Conservation (phyloP, 345 rosid genomes). For the Eucalyptus sp. region DNA sequence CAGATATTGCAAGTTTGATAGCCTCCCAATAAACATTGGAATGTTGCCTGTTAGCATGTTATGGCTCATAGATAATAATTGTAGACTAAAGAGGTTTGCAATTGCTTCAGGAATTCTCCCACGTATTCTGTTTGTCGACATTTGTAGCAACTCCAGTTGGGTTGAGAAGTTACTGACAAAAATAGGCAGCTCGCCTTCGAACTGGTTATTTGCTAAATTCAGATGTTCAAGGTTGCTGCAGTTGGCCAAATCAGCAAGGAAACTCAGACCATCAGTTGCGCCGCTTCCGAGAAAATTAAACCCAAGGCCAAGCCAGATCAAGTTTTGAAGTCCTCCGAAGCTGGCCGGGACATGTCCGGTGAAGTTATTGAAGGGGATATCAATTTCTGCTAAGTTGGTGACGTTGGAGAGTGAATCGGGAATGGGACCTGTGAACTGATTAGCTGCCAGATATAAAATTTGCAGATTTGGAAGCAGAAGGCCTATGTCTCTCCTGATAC, state of each 20-base stretch:
- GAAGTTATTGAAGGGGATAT: background rate
- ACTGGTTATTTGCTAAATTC: background rate
- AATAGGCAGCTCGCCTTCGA: background rate
- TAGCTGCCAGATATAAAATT: background rate
- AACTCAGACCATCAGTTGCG: background rate
- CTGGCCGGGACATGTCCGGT: no score
- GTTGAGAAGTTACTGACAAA: background rate
- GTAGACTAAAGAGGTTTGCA: background rate
- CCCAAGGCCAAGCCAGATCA: background rate
- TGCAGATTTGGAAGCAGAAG: background rate
- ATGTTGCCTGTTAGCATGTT: background rate
- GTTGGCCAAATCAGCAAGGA: background rate
- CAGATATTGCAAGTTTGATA: background rate
- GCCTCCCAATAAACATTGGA: background rate
- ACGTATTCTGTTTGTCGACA: background rate
- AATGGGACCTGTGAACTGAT: background rate
- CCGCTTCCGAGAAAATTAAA: background rate
- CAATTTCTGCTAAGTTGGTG: background rate
- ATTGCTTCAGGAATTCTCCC: background rate
- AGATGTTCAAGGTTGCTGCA: background rate
- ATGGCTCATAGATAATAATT: background rate
- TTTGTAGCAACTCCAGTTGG: background rate
- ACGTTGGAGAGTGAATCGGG: conserved; percentile 1
- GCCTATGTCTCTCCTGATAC: background rate
- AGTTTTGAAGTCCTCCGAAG: background rate